Evolutionary conservation across 257 asterid species (phyloP).

Genomic region (Solanum chilense): DNA sequence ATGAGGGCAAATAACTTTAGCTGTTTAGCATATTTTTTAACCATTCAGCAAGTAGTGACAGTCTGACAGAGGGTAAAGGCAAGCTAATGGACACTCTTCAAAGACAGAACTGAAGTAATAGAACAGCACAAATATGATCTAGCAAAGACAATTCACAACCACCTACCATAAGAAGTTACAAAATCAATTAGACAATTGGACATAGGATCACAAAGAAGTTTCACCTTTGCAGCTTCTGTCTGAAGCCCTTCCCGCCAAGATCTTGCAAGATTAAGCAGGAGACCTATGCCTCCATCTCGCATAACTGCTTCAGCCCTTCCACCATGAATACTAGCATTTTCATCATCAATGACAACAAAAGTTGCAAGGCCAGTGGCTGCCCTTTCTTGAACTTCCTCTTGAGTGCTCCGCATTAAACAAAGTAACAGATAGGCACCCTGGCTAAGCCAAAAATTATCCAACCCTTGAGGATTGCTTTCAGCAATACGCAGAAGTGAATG

Average conservation of each 20-base stretch:
- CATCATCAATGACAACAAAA: conserved; percentile 74
- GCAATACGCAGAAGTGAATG: conserved; percentile 73
- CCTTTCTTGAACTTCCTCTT: conserved; percentile 86
- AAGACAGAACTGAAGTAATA: background rate
- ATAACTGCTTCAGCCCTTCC: conserved; percentile 72
- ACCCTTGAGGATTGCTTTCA: conserved; percentile 58
- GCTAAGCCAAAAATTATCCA: conserved; percentile 72
- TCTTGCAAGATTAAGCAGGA: conserved; percentile 65
- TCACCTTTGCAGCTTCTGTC: conserved; percentile 77
- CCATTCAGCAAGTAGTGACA: background rate
- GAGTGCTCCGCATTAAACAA: conserved; percentile 56
- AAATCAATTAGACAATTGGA: background rate
- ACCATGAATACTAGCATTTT: conserved; percentile 62
- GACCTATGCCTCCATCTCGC: conserved; percentile 54
- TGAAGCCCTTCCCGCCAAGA: conserved; percentile 83
- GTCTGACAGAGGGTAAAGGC: background rate
- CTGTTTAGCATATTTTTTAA: background rate
- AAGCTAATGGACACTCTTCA: background rate
- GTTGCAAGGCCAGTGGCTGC: conserved; percentile 78
- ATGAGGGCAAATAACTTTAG: background rate
- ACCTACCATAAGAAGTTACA: background rate
- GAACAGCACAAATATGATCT: background rate
- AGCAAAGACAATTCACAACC: background rate
- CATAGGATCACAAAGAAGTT: background rate
- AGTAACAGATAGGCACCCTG: conserved; percentile 70